phyloP scores from a whole-genome alignment of 2,329 filamentous ascomycete species.

The Pseudogymnoascus sp. region DNA sequence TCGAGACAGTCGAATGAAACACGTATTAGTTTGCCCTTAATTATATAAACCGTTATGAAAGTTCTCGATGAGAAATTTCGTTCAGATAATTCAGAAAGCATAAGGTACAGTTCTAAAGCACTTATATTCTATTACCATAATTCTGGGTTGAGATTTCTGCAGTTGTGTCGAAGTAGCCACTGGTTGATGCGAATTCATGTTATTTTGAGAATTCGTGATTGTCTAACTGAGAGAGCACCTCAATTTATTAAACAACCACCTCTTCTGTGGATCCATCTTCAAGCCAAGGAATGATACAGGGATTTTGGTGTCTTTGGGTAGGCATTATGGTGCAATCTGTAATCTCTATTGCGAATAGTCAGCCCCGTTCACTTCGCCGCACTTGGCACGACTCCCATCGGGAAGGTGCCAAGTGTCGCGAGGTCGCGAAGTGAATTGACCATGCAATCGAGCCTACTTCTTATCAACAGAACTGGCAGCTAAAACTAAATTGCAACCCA shows the following conservation, averaged over 20 bases:
- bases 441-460: background rate
- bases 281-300: background rate
- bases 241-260: background rate
- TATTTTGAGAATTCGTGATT: background rate
- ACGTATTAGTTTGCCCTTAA: background rate
- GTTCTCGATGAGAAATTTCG: background rate
- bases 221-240: background rate
- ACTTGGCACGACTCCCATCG: background rate
- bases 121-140: background rate
- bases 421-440: background rate
- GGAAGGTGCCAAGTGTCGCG: background rate
- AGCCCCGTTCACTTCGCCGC: background rate
- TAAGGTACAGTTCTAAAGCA: background rate
- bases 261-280: background rate
- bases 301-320: background rate
- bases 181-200: background rate
- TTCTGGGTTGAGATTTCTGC: background rate
- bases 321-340: slow-evolving; percentile 2
- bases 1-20: background rate
- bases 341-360: background rate
- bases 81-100: background rate
- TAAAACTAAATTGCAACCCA: background rate
- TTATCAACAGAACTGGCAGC: background rate
- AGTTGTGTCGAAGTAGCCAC: background rate
- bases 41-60: background rate